Evolutionary conservation across 768 basidiomycete species (phyloP).

Genomic region (Lactarius indigo): DNA sequence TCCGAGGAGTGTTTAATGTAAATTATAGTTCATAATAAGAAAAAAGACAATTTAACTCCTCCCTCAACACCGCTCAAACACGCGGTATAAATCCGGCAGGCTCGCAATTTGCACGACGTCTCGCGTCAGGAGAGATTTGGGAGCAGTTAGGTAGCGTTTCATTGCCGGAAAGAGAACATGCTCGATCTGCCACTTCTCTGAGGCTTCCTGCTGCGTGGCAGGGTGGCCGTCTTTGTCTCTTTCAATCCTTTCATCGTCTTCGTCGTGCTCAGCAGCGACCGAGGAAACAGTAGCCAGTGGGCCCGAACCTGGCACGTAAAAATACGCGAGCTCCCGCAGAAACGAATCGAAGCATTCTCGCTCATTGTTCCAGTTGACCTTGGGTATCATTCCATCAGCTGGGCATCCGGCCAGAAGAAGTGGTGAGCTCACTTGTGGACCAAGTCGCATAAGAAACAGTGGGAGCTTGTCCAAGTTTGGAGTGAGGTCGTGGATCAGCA

Average conservation of each 20-base stretch:
- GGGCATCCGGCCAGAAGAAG: background rate
- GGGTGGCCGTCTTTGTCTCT: slow-evolving; percentile 24
- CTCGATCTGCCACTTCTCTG: slow-evolving; percentile 82
- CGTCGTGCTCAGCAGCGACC: background rate
- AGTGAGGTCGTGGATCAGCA: slow-evolving; percentile 81
- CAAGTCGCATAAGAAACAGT: slow-evolving; percentile 83
- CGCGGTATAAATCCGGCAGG: slow-evolving; percentile 87
- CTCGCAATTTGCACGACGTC: slow-evolving; percentile 88
- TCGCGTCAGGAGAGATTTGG: slow-evolving; percentile 57
- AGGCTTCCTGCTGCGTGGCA: slow-evolving; percentile 43
- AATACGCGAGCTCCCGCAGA: slow-evolving; percentile 85
- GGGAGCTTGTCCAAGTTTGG: slow-evolving; percentile 92
- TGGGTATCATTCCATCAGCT: background rate
- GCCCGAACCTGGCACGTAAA: slow-evolving; percentile 72
- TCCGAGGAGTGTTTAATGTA: slow-evolving; percentile 12
- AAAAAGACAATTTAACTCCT: background rate
- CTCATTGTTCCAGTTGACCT: slow-evolving; percentile 91
- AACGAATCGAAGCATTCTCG: slow-evolving; percentile 82
- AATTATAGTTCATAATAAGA: slow-evolving; percentile 8
- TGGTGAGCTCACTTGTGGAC: slow-evolving; percentile 58
- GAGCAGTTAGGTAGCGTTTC: slow-evolving; percentile 70
- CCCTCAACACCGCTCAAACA: slow-evolving; percentile 84
- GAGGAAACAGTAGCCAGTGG: slow-evolving; percentile 28
- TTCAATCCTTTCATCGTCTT: background rate
- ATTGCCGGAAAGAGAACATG: slow-evolving; percentile 87